Evolutionary conservation across 2,329 filamentous ascomycete genomes (phyloP).

Genomic region (Akanthomyces lecanii): DNA sequence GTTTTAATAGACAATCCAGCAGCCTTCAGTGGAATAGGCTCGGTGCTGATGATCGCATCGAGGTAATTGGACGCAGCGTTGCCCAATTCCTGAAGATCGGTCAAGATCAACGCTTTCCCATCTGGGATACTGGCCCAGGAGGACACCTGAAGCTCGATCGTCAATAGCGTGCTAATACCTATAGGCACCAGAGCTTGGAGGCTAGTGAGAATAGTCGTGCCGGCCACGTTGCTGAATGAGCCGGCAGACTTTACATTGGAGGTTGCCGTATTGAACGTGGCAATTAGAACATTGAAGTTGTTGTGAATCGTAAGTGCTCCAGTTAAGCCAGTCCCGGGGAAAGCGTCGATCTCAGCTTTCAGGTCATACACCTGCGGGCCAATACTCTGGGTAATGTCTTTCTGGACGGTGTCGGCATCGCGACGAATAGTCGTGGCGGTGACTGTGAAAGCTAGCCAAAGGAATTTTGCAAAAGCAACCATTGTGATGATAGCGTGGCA

Average conservation of each 20-base stretch:
- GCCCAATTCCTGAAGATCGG: not conserved
- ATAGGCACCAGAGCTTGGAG: not conserved
- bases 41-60: not conserved
- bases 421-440: not conserved
- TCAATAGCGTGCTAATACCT: not conserved
- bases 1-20: not conserved
- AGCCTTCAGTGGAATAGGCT: not conserved
- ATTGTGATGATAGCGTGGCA: not conserved
- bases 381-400: not conserved
- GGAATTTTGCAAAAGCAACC: not conserved
- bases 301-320: not conserved
- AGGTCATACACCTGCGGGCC: not conserved
- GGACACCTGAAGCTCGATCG: not conserved
- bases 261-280: not conserved
- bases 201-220: not conserved
- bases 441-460: not conserved
- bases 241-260: not conserved
- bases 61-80: not conserved
- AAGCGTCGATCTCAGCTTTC: not conserved
- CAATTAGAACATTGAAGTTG: not conserved
- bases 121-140: not conserved
- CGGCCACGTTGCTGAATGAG: not conserved
- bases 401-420: not conserved
- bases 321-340: not conserved
- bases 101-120: not conserved